A percentile compares a stretch with the other conserved stretches of the same genome.
Evolutionary conservation across 139 green algal species (phyloP).

Genomic region (Pseudopediastrum boryanum): DNA sequence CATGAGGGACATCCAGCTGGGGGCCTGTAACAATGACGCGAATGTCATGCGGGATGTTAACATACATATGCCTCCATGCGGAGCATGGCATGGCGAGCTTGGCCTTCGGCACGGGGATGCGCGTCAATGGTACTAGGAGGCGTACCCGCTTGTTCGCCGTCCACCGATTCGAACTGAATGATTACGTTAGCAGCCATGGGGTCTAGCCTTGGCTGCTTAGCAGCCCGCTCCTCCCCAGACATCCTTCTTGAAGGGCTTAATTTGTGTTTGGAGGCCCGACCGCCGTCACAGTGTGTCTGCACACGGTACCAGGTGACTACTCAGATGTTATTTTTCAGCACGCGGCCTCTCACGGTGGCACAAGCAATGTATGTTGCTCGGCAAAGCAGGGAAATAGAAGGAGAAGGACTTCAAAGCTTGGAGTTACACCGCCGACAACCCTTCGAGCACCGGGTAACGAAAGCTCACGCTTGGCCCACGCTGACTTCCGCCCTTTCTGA

Average conservation of each 20-base stretch:
- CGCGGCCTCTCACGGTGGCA: neutral
- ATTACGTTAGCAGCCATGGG: slow-evolving; percentile 72
- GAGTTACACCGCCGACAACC: too few relatives aligned
- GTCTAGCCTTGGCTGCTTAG: slow-evolving; percentile 26
- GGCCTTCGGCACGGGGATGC: neutral
- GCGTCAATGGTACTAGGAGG: slow-evolving; percentile 4
- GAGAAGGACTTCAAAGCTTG: neutral
- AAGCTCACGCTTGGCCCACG: too few relatives aligned
- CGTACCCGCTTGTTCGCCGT: slow-evolving; percentile 69
- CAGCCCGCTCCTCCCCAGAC: slow-evolving; percentile 22
- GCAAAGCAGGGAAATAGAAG: neutral
- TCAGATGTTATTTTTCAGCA: neutral
- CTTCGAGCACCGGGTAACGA: too few relatives aligned
- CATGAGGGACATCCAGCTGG: slow-evolving; percentile 89
- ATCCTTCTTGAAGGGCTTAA: neutral
- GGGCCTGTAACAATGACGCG: slow-evolving; percentile 61
- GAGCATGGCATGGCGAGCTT: neutral
- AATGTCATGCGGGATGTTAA: neutral
- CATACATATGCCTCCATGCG: neutral
- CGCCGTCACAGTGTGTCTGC: neutral
- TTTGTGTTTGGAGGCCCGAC: neutral
- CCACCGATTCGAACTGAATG: slow-evolving; percentile 77
- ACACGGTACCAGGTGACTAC: neutral
- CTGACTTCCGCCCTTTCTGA: too few relatives aligned
- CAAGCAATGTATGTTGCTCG: neutral